phyloP scores from a whole-genome alignment of 2,329 filamentous ascomycete species.

The Pestalotiopsis sp. region DNA sequence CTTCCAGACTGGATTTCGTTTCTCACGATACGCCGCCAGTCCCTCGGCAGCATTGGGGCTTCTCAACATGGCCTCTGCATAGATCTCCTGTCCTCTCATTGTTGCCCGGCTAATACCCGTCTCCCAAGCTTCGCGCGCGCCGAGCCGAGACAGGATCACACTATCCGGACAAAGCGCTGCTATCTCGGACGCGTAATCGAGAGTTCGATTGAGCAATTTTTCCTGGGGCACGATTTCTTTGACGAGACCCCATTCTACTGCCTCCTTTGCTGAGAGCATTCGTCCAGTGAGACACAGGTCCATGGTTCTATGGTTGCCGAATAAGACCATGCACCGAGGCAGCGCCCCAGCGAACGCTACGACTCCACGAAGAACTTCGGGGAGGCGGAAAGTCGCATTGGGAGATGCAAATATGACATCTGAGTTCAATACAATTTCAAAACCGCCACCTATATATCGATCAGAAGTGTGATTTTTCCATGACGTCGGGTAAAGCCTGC shows the following conservation, averaged over 20 bases:
- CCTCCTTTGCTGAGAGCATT: constrained; percentile 26
- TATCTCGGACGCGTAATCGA: constrained; percentile 32
- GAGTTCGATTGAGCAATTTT: constrained; percentile 25
- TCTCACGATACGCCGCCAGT: constrained; percentile 27
- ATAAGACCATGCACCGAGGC: constrained; percentile 43
- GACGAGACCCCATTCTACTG: constrained; percentile 30
- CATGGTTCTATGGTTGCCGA: constrained; percentile 34
- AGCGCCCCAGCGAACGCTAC: constrained; percentile 57
- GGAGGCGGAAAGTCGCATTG: constrained; percentile 53
- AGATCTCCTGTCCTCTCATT: constrained; percentile 32
- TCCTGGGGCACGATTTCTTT: constrained; percentile 31
- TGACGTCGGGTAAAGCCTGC: neutral
- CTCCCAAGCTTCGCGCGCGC: constrained; percentile 35
- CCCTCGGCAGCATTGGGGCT: constrained; percentile 23
- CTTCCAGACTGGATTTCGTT: constrained; percentile 30
- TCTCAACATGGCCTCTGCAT: constrained; percentile 29
- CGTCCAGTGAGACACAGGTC: constrained; percentile 32
- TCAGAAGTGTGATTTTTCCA: neutral
- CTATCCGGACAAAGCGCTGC: constrained; percentile 33
- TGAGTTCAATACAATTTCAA: constrained; percentile 39
- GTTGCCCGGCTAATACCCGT: constrained; percentile 33
- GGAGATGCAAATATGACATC: constrained; percentile 58
- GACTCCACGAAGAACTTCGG: constrained; percentile 59
- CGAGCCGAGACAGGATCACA: constrained; percentile 32
- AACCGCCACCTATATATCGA: constrained; percentile 24